phyloP scores from a whole-genome alignment of 2,329 filamentous ascomycete species.

The Pseudocercospora fuligena region DNA sequence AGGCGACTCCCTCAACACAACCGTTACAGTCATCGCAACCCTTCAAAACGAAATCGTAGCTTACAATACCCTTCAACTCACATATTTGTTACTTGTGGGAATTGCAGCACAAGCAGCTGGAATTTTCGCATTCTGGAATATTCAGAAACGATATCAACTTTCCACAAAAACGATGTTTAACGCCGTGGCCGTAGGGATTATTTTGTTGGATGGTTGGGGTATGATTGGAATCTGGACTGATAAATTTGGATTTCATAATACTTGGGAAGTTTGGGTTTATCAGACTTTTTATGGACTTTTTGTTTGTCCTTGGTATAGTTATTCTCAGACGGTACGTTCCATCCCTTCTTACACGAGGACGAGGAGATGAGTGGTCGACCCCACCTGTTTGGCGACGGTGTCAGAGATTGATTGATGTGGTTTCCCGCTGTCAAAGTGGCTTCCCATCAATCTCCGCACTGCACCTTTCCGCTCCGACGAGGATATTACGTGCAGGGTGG shows the following conservation, averaged over 20 bases:
- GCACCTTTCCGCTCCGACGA: not conserved
- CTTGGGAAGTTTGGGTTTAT: constrained; percentile 33
- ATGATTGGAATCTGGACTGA: constrained; percentile 64
- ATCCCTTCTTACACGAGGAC: not conserved
- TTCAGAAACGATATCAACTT: constrained; percentile 64
- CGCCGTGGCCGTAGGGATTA: constrained; percentile 63
- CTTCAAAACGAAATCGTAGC: constrained; percentile 68
- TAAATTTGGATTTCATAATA: constrained; percentile 44
- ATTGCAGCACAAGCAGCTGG: constrained; percentile 67
- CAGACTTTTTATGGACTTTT: constrained; percentile 65
- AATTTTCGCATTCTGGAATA: constrained; percentile 62
- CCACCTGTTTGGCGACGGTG: not conserved
- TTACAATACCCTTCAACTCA: constrained; percentile 68
- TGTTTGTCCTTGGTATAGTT: constrained; percentile 72
- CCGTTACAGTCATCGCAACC: constrained; percentile 69
- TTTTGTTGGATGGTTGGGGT: constrained; percentile 64
- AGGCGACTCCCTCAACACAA: constrained; percentile 72
- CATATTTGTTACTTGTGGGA: constrained; percentile 69
- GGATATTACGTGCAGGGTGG: not conserved
- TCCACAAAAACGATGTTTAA: constrained; percentile 73
- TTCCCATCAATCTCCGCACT: not conserved
- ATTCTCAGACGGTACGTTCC: constrained; percentile 62
- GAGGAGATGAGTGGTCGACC: not conserved
- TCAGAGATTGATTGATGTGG: constrained; percentile 4
- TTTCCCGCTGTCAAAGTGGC: constrained; percentile 13